Conservation (phyloP, 2,329 filamentous ascomycete genomes). For the Magnaporthales sp. region DNA sequence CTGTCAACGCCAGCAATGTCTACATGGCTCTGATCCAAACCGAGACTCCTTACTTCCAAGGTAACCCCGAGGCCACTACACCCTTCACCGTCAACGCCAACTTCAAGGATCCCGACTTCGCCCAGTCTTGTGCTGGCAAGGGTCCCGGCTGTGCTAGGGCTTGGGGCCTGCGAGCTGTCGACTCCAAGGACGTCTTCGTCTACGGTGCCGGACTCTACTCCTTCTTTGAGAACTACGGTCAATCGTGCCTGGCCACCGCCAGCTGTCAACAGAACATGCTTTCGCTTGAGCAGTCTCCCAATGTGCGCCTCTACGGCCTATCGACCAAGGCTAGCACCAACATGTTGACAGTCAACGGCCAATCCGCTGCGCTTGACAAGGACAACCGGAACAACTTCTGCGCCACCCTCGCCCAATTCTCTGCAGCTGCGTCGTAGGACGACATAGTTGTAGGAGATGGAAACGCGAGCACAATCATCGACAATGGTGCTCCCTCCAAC, state of each 20-base stretch:
- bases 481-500: background rate
- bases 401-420: slow-evolving; percentile 48
- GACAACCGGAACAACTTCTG: slow-evolving; percentile 61
- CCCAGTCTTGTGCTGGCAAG: slow-evolving; percentile 36
- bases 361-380: slow-evolving; percentile 40
- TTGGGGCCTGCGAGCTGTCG: slow-evolving; percentile 64
- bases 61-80: slow-evolving; percentile 64
- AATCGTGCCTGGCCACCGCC: slow-evolving; percentile 57
- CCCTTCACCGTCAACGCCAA: slow-evolving; percentile 52
- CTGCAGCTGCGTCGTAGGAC: slow-evolving; percentile 5
- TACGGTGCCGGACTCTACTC: slow-evolving; percentile 71
- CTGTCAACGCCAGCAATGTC: slow-evolving; percentile 67
- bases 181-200: slow-evolving; percentile 58
- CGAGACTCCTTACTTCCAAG: slow-evolving; percentile 83
- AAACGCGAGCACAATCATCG: background rate
- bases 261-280: slow-evolving; percentile 75
- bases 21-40: slow-evolving; percentile 81
- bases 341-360: slow-evolving; percentile 59
- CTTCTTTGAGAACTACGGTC: slow-evolving; percentile 76
- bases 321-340: slow-evolving; percentile 68
- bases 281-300: slow-evolving; percentile 54
- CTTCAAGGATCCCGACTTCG: slow-evolving; percentile 63
- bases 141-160: slow-evolving; percentile 53
- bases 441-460: background rate
- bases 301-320: slow-evolving; percentile 56